A percentile compares a stretch with the other conserved stretches of the same genome.
phyloP scores from a whole-genome alignment of 2,329 filamentous ascomycete genomes.

The Aspergillus eucalypticola region DNA sequence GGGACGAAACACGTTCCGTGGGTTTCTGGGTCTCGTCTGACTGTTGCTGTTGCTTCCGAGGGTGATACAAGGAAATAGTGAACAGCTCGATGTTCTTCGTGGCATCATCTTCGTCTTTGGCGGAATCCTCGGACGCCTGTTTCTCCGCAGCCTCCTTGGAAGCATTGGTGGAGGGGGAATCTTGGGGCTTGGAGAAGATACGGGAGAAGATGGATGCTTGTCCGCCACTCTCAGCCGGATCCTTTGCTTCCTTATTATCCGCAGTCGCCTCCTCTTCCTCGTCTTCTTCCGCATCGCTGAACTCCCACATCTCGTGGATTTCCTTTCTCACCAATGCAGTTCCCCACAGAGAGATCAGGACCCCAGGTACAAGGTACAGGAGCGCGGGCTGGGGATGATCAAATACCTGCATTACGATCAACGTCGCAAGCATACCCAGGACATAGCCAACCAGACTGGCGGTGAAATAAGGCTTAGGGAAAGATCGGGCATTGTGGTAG shows the following conservation, averaged over 20 bases:
- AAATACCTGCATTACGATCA: constrained; percentile 74
- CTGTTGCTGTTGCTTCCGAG: constrained; percentile 20
- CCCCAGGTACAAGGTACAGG: constrained; percentile 86
- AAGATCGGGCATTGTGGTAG: constrained; percentile 50
- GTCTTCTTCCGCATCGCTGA: constrained; percentile 65
- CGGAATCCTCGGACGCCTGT: constrained; percentile 6
- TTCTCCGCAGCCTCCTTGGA: background rate
- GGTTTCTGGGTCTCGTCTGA: background rate
- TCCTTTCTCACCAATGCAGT: constrained; percentile 74
- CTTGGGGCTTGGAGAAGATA: constrained; percentile 28
- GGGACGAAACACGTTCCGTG: constrained; percentile 2
- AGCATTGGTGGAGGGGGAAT: background rate
- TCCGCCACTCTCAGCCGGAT: constrained; percentile 30
- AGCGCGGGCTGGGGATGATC: constrained; percentile 85
- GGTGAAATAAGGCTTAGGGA: constrained; percentile 83
- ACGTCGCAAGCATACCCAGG: constrained; percentile 72
- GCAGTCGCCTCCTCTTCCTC: constrained; percentile 21
- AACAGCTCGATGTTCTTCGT: constrained; percentile 29
- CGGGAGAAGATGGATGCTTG: constrained; percentile 29
- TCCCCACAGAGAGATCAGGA: constrained; percentile 72
- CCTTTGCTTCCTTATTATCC: constrained; percentile 34
- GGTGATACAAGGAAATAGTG: constrained; percentile 36
- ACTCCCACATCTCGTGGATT: constrained; percentile 73
- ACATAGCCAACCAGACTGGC: constrained; percentile 76
- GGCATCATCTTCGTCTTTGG: constrained; percentile 9